Conservation (phyloP, 139 green algal genomes). For the Choricystis sp. region DNA sequence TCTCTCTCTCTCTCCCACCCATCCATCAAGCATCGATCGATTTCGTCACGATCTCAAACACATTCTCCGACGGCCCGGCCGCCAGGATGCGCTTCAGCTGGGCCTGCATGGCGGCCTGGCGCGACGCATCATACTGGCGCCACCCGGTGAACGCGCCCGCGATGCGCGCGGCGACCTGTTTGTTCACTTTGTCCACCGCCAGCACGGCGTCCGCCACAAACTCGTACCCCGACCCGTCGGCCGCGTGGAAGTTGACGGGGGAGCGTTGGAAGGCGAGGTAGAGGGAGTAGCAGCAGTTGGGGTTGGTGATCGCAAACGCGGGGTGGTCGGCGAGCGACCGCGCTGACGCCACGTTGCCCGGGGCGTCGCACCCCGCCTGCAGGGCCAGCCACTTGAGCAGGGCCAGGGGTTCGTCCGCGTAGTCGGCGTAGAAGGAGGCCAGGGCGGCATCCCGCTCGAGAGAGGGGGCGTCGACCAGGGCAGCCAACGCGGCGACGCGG, state of each 20-base stretch:
- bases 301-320: constrained; percentile 84
- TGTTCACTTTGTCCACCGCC: constrained; percentile 65
- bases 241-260: constrained; percentile 87
- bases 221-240: constrained; percentile 80
- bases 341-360: constrained; percentile 63
- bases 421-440: constrained; percentile 66
- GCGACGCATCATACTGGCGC: constrained; percentile 58
- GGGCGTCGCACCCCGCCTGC: constrained; percentile 47
- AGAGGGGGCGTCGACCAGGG: constrained; percentile 30
- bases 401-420: constrained; percentile 73
- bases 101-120: constrained; percentile 54
- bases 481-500: constrained; percentile 58
- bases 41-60: constrained; percentile 88
- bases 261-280: constrained; percentile 60
- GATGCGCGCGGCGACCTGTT: constrained; percentile 77
- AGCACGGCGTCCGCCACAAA: constrained; percentile 77
- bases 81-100: constrained; percentile 70
- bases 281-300: constrained; percentile 70
- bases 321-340: constrained; percentile 55
- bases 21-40: constrained; percentile 22
- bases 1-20: too few relatives aligned
- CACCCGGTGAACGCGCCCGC: constrained; percentile 65
- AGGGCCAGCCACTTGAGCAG: constrained; percentile 80
- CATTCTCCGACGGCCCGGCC: constrained; percentile 71
- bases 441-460: constrained; percentile 25